Evolutionary conservation across 2,329 filamentous ascomycete genomes (phyloP).

Genomic region (Ophiosphaerella narmari): DNA sequence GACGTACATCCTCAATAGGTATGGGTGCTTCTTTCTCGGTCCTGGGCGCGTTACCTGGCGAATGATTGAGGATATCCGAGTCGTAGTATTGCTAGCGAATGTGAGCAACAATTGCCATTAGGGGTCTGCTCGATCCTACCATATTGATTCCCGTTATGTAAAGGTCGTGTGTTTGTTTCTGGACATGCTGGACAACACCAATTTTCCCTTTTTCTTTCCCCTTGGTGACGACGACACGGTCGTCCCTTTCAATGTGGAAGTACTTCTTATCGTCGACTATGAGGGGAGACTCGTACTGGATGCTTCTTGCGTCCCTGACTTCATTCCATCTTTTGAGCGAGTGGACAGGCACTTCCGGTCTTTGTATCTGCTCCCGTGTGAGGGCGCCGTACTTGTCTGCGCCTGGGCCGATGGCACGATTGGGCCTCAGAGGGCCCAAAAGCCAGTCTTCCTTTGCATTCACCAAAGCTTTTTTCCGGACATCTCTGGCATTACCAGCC

Average conservation of each 20-base stretch:
- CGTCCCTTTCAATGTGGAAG: conserved; percentile 57
- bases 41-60: conserved; percentile 46
- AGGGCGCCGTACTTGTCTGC: conserved; percentile 66
- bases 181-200: conserved; percentile 67
- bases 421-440: conserved; percentile 77
- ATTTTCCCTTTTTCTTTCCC: conserved; percentile 85
- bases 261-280: conserved; percentile 35
- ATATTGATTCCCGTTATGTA: conserved; percentile 48
- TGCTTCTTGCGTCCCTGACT: conserved; percentile 22
- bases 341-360: conserved; percentile 47
- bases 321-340: conserved; percentile 32
- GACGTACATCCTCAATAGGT: conserved; percentile 73
- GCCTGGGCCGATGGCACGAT: conserved; percentile 67
- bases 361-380: conserved; percentile 29
- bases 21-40: conserved; percentile 61
- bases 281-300: conserved; percentile 30
- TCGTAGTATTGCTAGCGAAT: conserved; percentile 47
- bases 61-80: conserved; percentile 43
- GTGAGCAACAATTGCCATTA: conserved; percentile 1
- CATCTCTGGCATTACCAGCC: conserved; percentile 25
- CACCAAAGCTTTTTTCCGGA: conserved; percentile 56
- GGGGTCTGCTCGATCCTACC: conserved; percentile 21
- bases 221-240: conserved; percentile 80
- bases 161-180: conserved; percentile 38
- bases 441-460: conserved; percentile 76